Evolutionary conservation across 2,329 filamentous ascomycete species (phyloP).

Genomic region (Hypoxylon sp.): DNA sequence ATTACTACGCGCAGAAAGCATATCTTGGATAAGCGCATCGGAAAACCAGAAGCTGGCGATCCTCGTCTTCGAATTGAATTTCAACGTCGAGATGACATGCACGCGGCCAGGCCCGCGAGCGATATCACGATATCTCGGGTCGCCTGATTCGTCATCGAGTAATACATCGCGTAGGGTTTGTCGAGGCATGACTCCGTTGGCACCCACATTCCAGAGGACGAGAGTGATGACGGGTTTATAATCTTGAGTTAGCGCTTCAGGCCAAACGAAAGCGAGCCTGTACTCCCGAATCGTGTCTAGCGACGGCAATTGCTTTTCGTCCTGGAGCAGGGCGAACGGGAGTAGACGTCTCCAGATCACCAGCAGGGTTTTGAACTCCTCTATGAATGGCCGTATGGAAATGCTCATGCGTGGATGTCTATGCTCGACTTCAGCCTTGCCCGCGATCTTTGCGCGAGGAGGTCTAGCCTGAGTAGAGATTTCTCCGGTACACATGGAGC

Average conservation of each 20-base stretch:
- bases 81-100: slow-evolving; percentile 1
- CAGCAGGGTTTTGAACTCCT: slow-evolving; percentile 6
- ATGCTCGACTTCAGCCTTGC: background rate
- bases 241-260: background rate
- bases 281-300: slow-evolving; percentile 1
- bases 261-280: background rate
- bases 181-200: slow-evolving; percentile 4
- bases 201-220: background rate
- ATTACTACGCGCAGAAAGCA: background rate
- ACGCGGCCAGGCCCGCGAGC: background rate
- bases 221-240: slow-evolving; percentile 3
- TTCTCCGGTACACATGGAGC: background rate
- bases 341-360: slow-evolving; percentile 6
- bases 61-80: background rate
- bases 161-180: background rate
- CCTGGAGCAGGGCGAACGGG: background rate
- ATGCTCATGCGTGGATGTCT: background rate
- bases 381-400: slow-evolving; percentile 3
- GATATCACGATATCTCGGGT: background rate
- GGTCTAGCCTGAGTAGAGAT: slow-evolving; percentile 1
- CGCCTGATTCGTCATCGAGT: background rate
- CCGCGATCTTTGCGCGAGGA: background rate
- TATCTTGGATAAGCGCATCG: background rate
- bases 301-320: background rate
- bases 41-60: slow-evolving; percentile 8